Conservation (phyloP, 805 yeast species). For the Lipomyces lipofer region DNA sequence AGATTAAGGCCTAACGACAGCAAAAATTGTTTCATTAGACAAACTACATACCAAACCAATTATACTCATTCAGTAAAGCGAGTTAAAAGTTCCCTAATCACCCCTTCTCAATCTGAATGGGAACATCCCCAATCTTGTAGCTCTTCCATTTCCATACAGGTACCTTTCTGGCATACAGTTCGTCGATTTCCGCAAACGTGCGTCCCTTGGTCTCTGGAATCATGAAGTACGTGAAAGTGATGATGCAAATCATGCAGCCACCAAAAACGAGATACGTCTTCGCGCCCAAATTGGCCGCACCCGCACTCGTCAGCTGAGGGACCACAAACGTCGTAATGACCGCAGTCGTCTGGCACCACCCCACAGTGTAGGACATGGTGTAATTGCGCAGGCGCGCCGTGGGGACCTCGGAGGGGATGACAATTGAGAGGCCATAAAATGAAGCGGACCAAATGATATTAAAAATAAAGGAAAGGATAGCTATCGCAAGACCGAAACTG, state of each 20-base stretch:
- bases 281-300: constrained; percentile 11
- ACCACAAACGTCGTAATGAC: constrained; percentile 10
- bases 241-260: constrained; percentile 6
- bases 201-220: constrained; percentile 81
- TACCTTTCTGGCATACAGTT: constrained; percentile 45
- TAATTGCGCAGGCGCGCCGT: constrained; percentile 6
- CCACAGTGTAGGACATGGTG: constrained; percentile 10
- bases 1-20: no score
- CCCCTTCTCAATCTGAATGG: no score
- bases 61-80: no score
- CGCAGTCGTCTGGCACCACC: constrained; percentile 7
- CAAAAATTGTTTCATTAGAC: no score
- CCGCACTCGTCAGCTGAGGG: constrained; percentile 11
- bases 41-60: no score
- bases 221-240: constrained; percentile 66
- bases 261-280: constrained; percentile 13
- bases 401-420: constrained; percentile 10
- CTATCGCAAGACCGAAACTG: not conserved
- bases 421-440: constrained; percentile 2
- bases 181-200: constrained; percentile 79
- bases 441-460: constrained; percentile 10
- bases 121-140: not conserved
- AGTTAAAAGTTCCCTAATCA: no score
- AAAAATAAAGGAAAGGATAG: constrained; percentile 3
- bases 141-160: constrained; percentile 20